These are phyloP conservation scores for Rhododendron vialii DNA, from an alignment of 148 eudicot genomes.

Conservation along the genomic window DNA sequence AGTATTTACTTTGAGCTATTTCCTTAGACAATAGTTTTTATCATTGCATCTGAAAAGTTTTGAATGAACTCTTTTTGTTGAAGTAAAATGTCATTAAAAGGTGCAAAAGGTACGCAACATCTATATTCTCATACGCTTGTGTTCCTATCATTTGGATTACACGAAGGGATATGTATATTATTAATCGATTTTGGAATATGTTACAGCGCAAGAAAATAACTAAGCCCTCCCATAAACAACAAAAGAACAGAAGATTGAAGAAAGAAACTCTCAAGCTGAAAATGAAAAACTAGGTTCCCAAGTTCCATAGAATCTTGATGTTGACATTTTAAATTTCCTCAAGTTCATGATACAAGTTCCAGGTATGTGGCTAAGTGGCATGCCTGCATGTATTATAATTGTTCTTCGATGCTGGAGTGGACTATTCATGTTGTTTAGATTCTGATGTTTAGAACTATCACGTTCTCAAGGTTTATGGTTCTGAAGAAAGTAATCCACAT, in stretches of 20 bases:
- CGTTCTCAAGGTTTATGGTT: background rate
- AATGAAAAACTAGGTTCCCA: background rate
- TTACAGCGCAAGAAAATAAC: background rate
- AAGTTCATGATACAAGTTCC: background rate
- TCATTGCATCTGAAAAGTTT: background rate
- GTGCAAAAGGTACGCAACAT: background rate
- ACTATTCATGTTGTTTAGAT: background rate
- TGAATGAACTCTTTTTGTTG: background rate
- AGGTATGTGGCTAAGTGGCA: background rate
- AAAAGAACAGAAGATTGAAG: background rate
- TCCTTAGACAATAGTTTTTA: background rate
- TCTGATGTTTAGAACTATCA: background rate
- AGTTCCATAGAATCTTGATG: background rate
- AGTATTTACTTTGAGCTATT: background rate
- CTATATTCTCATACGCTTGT: background rate
- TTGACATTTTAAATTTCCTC: background rate
- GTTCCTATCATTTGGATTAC: no score
- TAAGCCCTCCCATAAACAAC: background rate
- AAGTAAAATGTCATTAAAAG: background rate
- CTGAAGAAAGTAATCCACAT: background rate
- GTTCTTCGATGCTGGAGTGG: background rate
- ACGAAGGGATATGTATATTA: background rate
- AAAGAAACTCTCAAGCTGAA: background rate
- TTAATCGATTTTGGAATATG: background rate
- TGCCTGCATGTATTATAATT: background rate